Base-by-base conservation (phyloP, 1,284 basidiomycete genomes). In the Austroboletus novae-zelandiae region DNA sequence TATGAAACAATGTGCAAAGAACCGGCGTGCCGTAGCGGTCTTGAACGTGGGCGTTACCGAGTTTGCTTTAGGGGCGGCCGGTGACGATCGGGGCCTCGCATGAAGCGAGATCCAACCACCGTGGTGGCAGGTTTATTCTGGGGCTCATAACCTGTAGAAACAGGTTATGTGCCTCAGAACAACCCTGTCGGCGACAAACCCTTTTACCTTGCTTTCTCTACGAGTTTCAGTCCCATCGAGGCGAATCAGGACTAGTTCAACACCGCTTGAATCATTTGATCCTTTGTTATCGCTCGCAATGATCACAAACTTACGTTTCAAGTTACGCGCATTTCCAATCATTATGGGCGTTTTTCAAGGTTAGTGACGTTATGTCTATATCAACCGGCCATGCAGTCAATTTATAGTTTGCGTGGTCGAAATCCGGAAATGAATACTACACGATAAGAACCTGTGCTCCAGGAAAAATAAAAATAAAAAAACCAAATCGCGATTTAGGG, bases 81-180 rank as follows among this genome's bases (percentile, higher is more conserved):
- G 7, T 14, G 39, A 5, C 29, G 34, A 42, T 48, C 35, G 48
- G 45, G 18, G 30, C 34, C 14, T n/a, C 7, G 39, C 13, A 40
- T 7, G 5, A 25, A 9, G 34, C 23, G 23, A 46, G 50, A 53
- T 62, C 60, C 34, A 58, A 30, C 31, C 45, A 13, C 25, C 49
- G 1, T 27, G 47, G 45, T 62, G 60, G 55, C 57, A 48, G 5
- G 35, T 40, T 11, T 52, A 59, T 61, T 61, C 39, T 61, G 13
- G 58, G 61, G 60, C 61, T 66, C 62, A 63, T 65, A 62, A 64
- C 61, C 63, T 64, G 0, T 48, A 15, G 35, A 9, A 25, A 40
- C 5, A 34, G 49, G 34, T 45, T 46, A 64, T 64, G 60, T 50
- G 43, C 52, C 36, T 31, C 48, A 57, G 46, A 62, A 54, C 51